Evolutionary conservation across 441 rosid species (phyloP), one percentile per base, ranked within the genome.

Genomic region (Jatropha podagrica): DNA sequence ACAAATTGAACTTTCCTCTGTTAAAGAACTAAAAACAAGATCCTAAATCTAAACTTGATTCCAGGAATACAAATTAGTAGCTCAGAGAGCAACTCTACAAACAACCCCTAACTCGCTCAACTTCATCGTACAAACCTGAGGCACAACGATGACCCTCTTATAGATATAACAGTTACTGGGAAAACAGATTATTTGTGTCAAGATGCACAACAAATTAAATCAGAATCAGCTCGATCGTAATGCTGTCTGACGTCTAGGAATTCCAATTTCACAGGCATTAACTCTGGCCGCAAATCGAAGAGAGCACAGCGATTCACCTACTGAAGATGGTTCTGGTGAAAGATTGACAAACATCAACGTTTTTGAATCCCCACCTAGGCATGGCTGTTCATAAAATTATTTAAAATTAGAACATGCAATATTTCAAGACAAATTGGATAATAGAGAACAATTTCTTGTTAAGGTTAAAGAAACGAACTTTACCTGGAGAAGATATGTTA

Each of bases 401-500:
- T 9, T 72, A 46, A 60, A 72, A 62, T 72, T 62, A 66, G 51
- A 64, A 10, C 46, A 46, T 15, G 38, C 11, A 17, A 46, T n/a
- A 2, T 6, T 55, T 18, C 4, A 9, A 49, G 20, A 14, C 14
- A 9, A 40, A 27, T 3, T 14, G 13, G 40, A 11, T 27, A 32
- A 26, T 6, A 4, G 3, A 20, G 7, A 32, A 2, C 17, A 69
- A 69, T 12, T 42, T 7, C 23, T 0, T 40, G 40, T 0, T n/a
- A 10, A 44, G 8, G 2, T 61, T 61, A 15, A 3, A 51, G 44
- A 38, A 74, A 14, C 5, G 46, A 9, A 55, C 54, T 65, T 77
- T 82, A 94, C 99, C 98, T 93, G 99, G 51, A 96, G 96, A 74
- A 96, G 95, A 80, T 95, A 90, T 9, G 99, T 96, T 67, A 96